Percentiles rank a stretch among this genome's conserved stretches.
Conservation (phyloP, 768 basidiomycete species). For the Mycena sanguinolenta region DNA sequence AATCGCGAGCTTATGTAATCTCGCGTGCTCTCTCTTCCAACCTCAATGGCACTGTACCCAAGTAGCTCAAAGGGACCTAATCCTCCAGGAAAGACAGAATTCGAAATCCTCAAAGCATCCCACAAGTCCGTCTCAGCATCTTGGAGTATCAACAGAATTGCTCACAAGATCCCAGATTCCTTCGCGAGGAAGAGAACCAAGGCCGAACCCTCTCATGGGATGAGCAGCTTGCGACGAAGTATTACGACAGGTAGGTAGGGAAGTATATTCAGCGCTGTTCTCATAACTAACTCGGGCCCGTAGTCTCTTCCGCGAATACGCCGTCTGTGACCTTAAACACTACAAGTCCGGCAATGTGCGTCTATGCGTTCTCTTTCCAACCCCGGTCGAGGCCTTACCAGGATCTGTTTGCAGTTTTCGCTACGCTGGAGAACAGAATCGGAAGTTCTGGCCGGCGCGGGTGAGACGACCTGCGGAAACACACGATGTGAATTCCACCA, state of each 20-base stretch:
- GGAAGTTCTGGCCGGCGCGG: slow-evolving; percentile 89
- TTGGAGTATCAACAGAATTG: not conserved
- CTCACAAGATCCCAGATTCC: slow-evolving; percentile 65
- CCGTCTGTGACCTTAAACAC: slow-evolving; percentile 94
- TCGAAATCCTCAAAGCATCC: slow-evolving; percentile 80
- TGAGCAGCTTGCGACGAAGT: slow-evolving; percentile 41
- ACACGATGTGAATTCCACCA: slow-evolving; percentile 84
- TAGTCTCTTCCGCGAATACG: slow-evolving; percentile 92
- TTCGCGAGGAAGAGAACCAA: slow-evolving; percentile 73
- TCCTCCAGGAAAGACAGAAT: slow-evolving; percentile 65
- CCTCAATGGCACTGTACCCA: slow-evolving; percentile 51
- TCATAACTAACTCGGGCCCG: slow-evolving; percentile 74
- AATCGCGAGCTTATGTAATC: too few species aligned
- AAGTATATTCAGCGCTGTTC: too few species aligned
- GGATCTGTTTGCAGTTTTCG: slow-evolving; percentile 68
- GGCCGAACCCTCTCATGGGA: slow-evolving; percentile 73
- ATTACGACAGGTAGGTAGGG: too few species aligned
- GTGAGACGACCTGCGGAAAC: slow-evolving; percentile 91
- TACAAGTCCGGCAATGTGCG: slow-evolving; percentile 92
- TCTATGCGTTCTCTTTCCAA: slow-evolving; percentile 6
- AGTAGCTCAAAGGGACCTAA: slow-evolving; percentile 48
- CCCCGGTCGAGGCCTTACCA: not conserved
- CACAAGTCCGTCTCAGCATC: slow-evolving; percentile 65
- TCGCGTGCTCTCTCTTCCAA: too few species aligned
- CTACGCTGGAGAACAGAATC: slow-evolving; percentile 94